Base-by-base conservation (phyloP, 176 grass and related monocot genomes). In the Hordeum vulgare region DNA sequence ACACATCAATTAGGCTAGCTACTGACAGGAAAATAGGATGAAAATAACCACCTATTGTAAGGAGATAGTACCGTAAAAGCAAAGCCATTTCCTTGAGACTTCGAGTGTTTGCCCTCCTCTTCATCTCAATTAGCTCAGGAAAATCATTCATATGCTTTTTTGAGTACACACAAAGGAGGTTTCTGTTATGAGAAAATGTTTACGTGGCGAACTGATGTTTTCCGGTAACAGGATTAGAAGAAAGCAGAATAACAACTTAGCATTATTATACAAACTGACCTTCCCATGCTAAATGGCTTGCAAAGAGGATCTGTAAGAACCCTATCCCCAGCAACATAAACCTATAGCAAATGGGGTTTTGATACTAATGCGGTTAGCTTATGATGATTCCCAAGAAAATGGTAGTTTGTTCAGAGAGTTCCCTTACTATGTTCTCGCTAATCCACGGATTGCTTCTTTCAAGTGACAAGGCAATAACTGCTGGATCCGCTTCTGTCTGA, bases 31-130 rank as follows among this genome's bases (percentile, higher is more conserved):
- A 85, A 74, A 83, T 83, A 44, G 25, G 80, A n/a, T 49, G 84
- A 64, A 54, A 84, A 75, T 81, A 82, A 85, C 72, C 71, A 71
- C 59, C 71, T 69, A 67, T 62, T 63, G 62, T 76, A 76, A 78
- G 66, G 78, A n/a, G 70, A 75, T 26, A 79, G 76, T 90, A 95
- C 96, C 89, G 86, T 92, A 99, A 91, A 92, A 96, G 91, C 74
- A 96, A 90, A 74, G 96, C 96, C 96, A 99, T 99, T 87, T 99
- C 96, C 93, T 99, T 99, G 36, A 99, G 85, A 67, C 96, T 98
- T 89, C 91, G 81, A 61, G 96, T 94, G 88, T 99, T 99, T 85
- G 93, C 87, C 78, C 87, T 90, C 91, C 87, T 94, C 83, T 96
- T 99, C 93, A 90, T 99, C 69, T 99, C 96, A 89, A 78, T 41